Percentiles rank a stretch among this genome's conserved stretches.
phyloP scores from a whole-genome alignment of 78 protist species.

The Acrasis kona region DNA sequence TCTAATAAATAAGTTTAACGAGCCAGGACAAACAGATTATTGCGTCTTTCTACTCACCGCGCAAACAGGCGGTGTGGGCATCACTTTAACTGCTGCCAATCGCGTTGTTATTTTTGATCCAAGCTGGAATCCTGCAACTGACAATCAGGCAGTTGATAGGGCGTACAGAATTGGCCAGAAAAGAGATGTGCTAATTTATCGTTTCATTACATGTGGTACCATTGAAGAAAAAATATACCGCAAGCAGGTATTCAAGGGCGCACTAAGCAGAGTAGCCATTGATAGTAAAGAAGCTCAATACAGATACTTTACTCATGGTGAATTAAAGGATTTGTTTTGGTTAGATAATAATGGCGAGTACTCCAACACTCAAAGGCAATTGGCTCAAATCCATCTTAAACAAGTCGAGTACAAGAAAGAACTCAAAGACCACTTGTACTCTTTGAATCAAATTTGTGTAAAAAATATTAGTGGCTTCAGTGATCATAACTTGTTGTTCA shows the following conservation, averaged over 20 bases:
- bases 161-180: conserved; percentile 92
- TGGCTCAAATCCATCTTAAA: too few relatives aligned
- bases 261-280: not conserved
- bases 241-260: conserved; percentile 52
- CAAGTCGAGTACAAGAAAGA: too few relatives aligned
- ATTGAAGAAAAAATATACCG: conserved; percentile 87
- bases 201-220: conserved; percentile 72
- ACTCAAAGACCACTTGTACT: too few relatives aligned
- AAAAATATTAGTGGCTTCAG: too few relatives aligned
- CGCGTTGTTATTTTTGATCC: conserved; percentile 91
- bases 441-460: too few relatives aligned
- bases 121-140: conserved; percentile 87
- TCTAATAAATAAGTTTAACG: conserved; percentile 53
- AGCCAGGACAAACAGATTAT: not conserved
- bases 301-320: too few relatives aligned
- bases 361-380: too few relatives aligned
- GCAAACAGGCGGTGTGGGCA: conserved; percentile 83
- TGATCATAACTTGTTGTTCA: too few relatives aligned
- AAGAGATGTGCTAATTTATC: conserved; percentile 66
- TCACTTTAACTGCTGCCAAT: conserved; percentile 91
- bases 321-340: too few relatives aligned
- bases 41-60: conserved; percentile 88
- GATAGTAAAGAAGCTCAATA: too few relatives aligned
- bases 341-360: too few relatives aligned
- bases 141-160: conserved; percentile 90